A percentile compares a stretch with the other conserved stretches of the same genome.
phyloP scores from a whole-genome alignment of 768 basidiomycete genomes.

The Rhizopogon vesiculosus region DNA sequence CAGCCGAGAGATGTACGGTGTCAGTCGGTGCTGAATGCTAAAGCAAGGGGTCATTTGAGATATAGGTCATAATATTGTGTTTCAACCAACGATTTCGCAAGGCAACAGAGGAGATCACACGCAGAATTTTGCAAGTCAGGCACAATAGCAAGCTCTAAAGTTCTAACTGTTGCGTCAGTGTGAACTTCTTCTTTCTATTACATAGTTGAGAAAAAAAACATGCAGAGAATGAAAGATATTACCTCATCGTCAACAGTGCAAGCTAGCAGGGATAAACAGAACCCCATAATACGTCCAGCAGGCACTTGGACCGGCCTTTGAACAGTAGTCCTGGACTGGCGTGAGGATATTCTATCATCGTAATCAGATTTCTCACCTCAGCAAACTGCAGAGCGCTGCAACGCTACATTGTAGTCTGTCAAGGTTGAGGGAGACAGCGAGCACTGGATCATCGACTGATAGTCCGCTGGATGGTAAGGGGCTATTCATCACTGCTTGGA shows the following conservation, averaged over 20 bases:
- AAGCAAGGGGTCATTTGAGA: neutral
- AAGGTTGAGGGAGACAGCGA: slow-evolving; percentile 49
- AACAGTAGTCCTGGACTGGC: slow-evolving; percentile 39
- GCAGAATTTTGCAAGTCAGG: slow-evolving; percentile 39
- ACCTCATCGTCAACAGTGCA: slow-evolving; percentile 45
- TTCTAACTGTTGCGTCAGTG: slow-evolving; percentile 45
- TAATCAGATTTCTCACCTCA: slow-evolving; percentile 37
- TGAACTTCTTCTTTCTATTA: slow-evolving; percentile 32
- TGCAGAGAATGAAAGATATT: slow-evolving; percentile 21
- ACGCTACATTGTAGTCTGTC: slow-evolving; percentile 57
- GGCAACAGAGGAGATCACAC: slow-evolving; percentile 39
- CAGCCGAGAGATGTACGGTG: slow-evolving; percentile 52
- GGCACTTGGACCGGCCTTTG: slow-evolving; percentile 67
- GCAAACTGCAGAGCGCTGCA: slow-evolving; percentile 45
- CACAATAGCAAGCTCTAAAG: slow-evolving; percentile 45
- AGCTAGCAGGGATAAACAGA: slow-evolving; percentile 47
- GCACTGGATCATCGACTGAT: slow-evolving; percentile 40
- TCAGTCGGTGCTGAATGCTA: slow-evolving; percentile 52
- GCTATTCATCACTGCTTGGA: slow-evolving; percentile 9
- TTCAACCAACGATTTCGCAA: slow-evolving; percentile 43
- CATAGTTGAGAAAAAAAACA: neutral
- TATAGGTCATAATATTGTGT: neutral
- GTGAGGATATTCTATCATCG: slow-evolving; percentile 3
- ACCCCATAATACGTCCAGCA: slow-evolving; percentile 53
- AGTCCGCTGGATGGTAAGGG: slow-evolving; percentile 11